Percentiles rank a stretch among this genome's conserved stretches.
These are phyloP conservation scores for Colletotrichum orbiculare DNA, from an alignment of 2,329 filamentous ascomycete genomes.

Conservation along the genomic window DNA sequence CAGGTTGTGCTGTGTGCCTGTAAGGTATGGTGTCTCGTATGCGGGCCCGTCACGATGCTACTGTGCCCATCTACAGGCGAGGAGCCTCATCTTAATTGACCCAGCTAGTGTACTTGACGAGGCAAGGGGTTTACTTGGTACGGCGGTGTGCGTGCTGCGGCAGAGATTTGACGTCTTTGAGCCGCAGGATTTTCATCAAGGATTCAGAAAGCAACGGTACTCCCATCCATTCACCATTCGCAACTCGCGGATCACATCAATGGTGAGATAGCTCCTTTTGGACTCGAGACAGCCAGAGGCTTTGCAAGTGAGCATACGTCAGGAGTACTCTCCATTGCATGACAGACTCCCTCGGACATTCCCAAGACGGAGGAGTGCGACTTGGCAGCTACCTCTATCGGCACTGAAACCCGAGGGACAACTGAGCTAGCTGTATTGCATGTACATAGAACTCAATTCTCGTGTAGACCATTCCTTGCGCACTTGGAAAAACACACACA, in stretches of 20 bases:
- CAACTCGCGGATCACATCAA: too few species aligned
- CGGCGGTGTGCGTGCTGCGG: too few species aligned
- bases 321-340: not conserved
- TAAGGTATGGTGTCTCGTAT: not conserved
- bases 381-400: not conserved
- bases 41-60: constrained; percentile 4
- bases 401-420: not conserved
- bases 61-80: constrained; percentile 5
- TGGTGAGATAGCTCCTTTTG: too few species aligned
- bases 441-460: too few species aligned
- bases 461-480: too few species aligned
- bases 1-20: not conserved
- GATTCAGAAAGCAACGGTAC: not conserved
- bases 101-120: not conserved
- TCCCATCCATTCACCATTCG: too few species aligned
- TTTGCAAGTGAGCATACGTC: not conserved
- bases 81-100: constrained; percentile 21
- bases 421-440: too few species aligned
- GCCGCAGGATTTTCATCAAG: constrained; percentile 8
- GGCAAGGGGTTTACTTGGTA: not conserved
- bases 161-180: not conserved
- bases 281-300: too few species aligned
- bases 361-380: not conserved
- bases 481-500: too few species aligned
- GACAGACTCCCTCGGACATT: not conserved